Evolutionary conservation across 495 filamentous ascomycete genomes (phyloP), one percentile per base, ranked within the genome.

Genomic region (Hyaloscypha hepaticicola): DNA sequence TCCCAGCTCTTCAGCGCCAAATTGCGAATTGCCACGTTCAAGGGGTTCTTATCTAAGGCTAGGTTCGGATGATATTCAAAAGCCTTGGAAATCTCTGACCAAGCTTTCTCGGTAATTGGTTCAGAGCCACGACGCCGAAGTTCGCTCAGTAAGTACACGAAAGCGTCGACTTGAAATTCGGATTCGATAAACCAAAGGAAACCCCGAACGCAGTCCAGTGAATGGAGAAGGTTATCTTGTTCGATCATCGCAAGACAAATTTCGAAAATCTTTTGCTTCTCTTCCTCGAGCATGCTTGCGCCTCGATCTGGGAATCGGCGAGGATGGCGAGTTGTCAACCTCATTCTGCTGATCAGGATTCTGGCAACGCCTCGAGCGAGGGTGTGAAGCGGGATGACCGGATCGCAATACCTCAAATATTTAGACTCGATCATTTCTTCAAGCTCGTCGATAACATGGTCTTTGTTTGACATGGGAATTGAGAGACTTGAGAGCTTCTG

Each of bases 331-430:
- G 77, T 63, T 89, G 86, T 65, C 45, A 77, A 73, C 34, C 70
- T 63, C 34, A 81, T 63, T 69, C 81, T 82, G 1, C 67, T 57
- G n/a, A 78, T 60, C 63, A 81, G 68, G 34, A 75, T 69, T 3
- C 65, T 67, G 19, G 77, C 77, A 69, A 83, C 78, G 11, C 76
- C 69, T 4, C 74, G 70, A 1, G 82, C 79, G 53, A 87, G 75
- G 59, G 79, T 74, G 69, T 90, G 88, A 14, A 89, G 74, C 3
- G 83, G 82, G 25, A 87, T 84, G 0, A 77, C 78, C 5, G 75
- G 71, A 69, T 90, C 87, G 65, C 84, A 86, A 50, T 84, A 82
- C 1, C 73, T 77, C 16, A 84, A 68, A 29, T 83, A 82, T 29
- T 84, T 81, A 0, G 74, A 69, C 52, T 77, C 41, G 21, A 84